Conservation (phyloP, 148 eudicot species). For the Cornus suecica region DNA sequence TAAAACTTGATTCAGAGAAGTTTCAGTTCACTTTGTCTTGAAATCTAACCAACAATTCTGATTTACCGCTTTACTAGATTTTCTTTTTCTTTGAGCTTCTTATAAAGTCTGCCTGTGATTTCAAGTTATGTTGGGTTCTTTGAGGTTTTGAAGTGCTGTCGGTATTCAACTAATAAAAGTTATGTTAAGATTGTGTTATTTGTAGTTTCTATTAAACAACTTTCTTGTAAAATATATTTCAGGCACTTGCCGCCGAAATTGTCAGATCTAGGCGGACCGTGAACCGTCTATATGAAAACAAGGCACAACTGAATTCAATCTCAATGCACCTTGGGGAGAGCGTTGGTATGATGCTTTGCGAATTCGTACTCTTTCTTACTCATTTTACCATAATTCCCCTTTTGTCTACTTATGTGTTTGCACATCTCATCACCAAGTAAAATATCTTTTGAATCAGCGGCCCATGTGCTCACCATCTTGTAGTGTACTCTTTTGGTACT, state of each 20-base stretch:
- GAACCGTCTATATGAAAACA: slow-evolving; percentile 93
- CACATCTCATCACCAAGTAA: neutral
- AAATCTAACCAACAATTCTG: neutral
- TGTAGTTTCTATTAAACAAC: neutral
- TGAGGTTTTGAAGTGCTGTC: neutral
- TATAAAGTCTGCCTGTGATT: neutral
- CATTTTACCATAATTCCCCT: too few species aligned
- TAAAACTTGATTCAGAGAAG: neutral
- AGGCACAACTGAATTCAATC: slow-evolving; percentile 94
- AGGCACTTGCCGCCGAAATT: slow-evolving; percentile 93
- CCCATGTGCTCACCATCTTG: neutral
- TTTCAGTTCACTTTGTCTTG: neutral
- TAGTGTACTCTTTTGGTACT: neutral
- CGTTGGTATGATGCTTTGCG: slow-evolving; percentile 63
- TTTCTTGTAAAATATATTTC: slow-evolving; percentile 20
- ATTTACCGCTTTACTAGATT: neutral
- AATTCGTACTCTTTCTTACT: neutral
- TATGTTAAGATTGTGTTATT: neutral
- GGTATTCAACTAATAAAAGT: neutral
- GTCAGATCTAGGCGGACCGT: slow-evolving; percentile 85
- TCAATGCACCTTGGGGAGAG: slow-evolving; percentile 99
- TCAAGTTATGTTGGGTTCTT: neutral
- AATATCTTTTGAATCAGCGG: neutral
- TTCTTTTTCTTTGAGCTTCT: neutral
- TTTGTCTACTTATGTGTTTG: neutral